Percentiles rank a stretch among this genome's conserved stretches.
phyloP scores from a whole-genome alignment of 768 basidiomycete species.

The Tricholoma furcatifolium region DNA sequence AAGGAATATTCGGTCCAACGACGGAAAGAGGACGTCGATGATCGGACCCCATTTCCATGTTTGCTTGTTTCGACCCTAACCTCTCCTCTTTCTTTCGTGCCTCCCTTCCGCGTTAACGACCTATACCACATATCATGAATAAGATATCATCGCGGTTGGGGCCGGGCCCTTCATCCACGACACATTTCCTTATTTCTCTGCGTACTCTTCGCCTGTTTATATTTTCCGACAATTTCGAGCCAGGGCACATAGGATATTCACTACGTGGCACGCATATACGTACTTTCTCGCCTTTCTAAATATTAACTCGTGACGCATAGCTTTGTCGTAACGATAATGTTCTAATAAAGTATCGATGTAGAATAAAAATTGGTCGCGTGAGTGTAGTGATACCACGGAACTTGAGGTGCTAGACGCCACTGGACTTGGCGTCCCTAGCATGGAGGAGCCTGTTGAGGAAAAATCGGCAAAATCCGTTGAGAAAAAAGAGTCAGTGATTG shows the following conservation, averaged over 20 bases:
- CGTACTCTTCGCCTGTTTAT: background rate
- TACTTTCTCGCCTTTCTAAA: background rate
- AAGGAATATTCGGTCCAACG: background rate
- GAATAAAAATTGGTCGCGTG: too few relatives aligned
- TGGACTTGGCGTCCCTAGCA: too few relatives aligned
- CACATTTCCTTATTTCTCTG: background rate
- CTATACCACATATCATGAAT: constrained; percentile 4
- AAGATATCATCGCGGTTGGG: background rate
- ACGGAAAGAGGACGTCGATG: background rate
- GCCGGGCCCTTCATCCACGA: background rate
- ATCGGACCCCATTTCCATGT: background rate
- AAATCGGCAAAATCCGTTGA: constrained; percentile 19
- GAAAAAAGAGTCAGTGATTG: constrained; percentile 2
- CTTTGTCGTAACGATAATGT: too few relatives aligned
- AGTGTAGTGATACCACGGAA: background rate
- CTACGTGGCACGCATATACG: background rate
- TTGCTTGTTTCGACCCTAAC: background rate
- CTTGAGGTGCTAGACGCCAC: background rate
- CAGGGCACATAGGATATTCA: background rate
- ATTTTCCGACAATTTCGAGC: background rate
- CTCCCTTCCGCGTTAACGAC: background rate
- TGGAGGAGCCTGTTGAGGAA: too few relatives aligned
- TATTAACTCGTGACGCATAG: too few relatives aligned
- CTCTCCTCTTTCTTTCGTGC: too few relatives aligned
- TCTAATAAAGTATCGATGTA: too few relatives aligned